A percentile compares a stretch with the other conserved stretches of the same genome.
Evolutionary conservation across 2,329 filamentous ascomycete species (phyloP).

Genomic region (Aspergillus flavus): DNA sequence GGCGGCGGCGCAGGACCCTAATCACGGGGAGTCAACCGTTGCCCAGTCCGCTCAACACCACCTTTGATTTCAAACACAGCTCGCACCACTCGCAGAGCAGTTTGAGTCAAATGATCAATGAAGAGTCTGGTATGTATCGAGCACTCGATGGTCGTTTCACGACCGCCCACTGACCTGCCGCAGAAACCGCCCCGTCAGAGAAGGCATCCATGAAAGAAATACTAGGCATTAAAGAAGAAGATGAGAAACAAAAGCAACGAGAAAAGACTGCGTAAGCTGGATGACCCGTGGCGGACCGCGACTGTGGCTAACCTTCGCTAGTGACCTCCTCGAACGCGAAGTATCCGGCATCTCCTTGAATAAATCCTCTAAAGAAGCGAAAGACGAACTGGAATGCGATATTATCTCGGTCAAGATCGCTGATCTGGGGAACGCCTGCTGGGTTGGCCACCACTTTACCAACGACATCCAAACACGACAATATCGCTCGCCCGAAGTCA

Average conservation of each 20-base stretch:
- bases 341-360: constrained; percentile 94
- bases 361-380: constrained; percentile 55
- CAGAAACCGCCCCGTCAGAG: constrained; percentile 46
- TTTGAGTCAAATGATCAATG: constrained; percentile 80
- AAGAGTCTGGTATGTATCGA: constrained; percentile 62
- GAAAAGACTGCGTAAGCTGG: constrained; percentile 87
- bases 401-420: constrained; percentile 99
- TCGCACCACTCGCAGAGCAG: constrained; percentile 71
- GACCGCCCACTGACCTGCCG: constrained; percentile 34
- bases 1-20: constrained; percentile 84
- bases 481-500: constrained; percentile 96
- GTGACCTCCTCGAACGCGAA: constrained; percentile 86
- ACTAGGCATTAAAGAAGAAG: constrained; percentile 58
- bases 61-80: constrained; percentile 70
- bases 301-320: constrained; percentile 39
- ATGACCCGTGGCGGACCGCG: not conserved
- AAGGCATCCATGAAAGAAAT: constrained; percentile 59
- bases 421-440: constrained; percentile 96
- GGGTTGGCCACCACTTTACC: constrained; percentile 98
- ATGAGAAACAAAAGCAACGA: constrained; percentile 73
- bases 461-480: constrained; percentile 98
- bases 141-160: constrained; percentile 33
- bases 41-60: constrained; percentile 90
- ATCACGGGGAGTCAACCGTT: constrained; percentile 97
- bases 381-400: constrained; percentile 53